Percentiles rank a stretch among this genome's conserved stretches.
phyloP scores from a whole-genome alignment of 208 protist species.

The Leishmania amazonensis region DNA sequence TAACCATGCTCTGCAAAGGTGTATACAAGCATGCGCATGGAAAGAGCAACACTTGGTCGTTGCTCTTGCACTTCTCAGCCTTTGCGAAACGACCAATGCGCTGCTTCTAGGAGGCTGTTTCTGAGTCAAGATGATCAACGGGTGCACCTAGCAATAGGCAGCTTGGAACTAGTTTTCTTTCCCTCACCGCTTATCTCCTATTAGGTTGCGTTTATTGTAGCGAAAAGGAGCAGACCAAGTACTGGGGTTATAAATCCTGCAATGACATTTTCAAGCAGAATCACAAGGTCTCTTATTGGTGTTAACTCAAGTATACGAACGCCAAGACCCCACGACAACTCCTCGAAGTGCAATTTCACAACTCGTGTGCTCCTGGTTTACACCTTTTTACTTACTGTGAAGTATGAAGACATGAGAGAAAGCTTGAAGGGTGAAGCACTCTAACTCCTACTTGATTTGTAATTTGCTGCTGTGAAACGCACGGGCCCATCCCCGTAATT shows the following conservation, averaged over 20 bases:
- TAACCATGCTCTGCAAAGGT: neutral
- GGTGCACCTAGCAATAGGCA: neutral
- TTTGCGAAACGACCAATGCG: neutral
- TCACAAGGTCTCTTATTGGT: neutral
- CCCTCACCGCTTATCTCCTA: neutral
- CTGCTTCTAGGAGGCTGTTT: neutral
- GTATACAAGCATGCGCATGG: too few species aligned
- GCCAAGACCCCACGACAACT: neutral
- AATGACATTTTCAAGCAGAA: neutral
- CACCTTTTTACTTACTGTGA: too few species aligned
- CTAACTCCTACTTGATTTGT: neutral
- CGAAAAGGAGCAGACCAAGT: neutral
- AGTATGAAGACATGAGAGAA: neutral
- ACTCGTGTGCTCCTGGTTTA: neutral
- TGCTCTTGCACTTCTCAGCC: neutral
- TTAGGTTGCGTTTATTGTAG: neutral
- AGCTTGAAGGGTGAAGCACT: neutral
- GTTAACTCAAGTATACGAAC: neutral
- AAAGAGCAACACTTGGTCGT: neutral
- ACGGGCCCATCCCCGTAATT: neutral
- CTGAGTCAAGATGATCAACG: neutral
- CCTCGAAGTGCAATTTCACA: neutral
- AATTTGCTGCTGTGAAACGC: neutral
- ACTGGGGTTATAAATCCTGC: neutral
- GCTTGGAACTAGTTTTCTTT: neutral